Conservation (phyloP, 352 stramenopile genomes). For the Lagenidium sp. region DNA sequence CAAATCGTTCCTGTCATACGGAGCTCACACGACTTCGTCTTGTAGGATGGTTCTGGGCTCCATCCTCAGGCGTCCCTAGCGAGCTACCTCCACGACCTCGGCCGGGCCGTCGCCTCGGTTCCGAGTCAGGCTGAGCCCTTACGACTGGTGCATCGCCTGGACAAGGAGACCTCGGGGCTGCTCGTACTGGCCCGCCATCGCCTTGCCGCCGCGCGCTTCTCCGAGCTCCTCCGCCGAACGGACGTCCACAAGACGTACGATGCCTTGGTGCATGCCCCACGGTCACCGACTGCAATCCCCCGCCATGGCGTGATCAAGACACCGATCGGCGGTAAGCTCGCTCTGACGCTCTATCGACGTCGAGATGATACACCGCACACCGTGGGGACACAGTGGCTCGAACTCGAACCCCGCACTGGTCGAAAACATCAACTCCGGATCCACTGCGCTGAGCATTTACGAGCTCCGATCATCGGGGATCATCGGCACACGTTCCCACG, state of each 20-base stretch:
- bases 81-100: too few species aligned
- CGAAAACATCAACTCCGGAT: conserved; percentile 63
- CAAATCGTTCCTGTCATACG: too few species aligned
- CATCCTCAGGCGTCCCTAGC: too few species aligned
- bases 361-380: not conserved
- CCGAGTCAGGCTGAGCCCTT: conserved; percentile 15
- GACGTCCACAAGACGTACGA: conserved; percentile 53
- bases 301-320: conserved; percentile 17
- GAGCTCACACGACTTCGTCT: too few species aligned
- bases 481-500: too few species aligned
- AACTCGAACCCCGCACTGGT: conserved; percentile 44
- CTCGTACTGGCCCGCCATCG: conserved; percentile 58
- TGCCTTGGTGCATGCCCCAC: conserved; percentile 21
- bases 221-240: conserved; percentile 24
- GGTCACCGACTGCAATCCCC: conserved; percentile 8
- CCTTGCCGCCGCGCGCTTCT: conserved; percentile 54
- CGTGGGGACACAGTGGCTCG: conserved; percentile 20
- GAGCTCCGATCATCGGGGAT: conserved; percentile 48
- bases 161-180: conserved; percentile 61
- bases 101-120: too few species aligned
- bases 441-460: conserved; percentile 34
- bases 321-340: conserved; percentile 34
- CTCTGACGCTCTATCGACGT: conserved; percentile 25
- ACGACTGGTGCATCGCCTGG: conserved; percentile 55
- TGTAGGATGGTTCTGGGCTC: conserved; percentile 31